Evolutionary conservation across 176 grass and related monocot genomes (phyloP).

Genomic region (Zoysia japonica): DNA sequence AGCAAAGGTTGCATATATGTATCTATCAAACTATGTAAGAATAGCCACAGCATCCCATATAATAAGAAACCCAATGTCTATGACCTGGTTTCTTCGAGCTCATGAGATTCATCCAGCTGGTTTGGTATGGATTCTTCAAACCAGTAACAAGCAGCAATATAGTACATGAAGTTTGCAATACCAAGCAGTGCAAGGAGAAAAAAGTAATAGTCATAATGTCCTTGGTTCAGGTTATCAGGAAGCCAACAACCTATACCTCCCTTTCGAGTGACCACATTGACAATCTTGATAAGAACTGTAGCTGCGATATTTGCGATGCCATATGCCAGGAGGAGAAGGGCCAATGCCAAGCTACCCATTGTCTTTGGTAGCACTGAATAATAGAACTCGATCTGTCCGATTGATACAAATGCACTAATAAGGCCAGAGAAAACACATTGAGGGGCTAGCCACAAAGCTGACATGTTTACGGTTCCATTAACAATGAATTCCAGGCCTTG

Average conservation of each 20-base stretch:
- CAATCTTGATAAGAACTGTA: conserved; percentile 9
- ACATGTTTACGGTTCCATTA: conserved; percentile 25
- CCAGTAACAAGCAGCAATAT: conserved; percentile 23
- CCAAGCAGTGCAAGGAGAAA: conserved; percentile 22
- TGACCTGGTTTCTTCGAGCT: not conserved
- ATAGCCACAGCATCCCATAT: not conserved
- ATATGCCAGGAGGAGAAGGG: conserved; percentile 20
- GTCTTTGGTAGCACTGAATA: conserved; percentile 32
- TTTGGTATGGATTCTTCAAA: conserved; percentile 35
- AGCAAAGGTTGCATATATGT: not conserved
- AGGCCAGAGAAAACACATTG: conserved; percentile 33
- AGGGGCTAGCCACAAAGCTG: conserved; percentile 45
- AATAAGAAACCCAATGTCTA: not conserved
- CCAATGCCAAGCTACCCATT: conserved; percentile 36
- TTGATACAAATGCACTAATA: conserved; percentile 20
- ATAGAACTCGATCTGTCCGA: conserved; percentile 47
- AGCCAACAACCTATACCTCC: conserved; percentile 29
- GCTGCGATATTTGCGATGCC: not conserved
- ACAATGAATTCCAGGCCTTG: not conserved
- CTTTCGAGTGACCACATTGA: conserved; percentile 2
- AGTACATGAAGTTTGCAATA: conserved; percentile 30
- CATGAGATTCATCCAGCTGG: not conserved
- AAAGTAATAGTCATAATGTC: conserved; percentile 46
- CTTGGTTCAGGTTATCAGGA: conserved; percentile 29
- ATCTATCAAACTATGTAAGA: not conserved